Base-by-base conservation (phyloP, 345 rosid genomes). In the Euclidium syriacum region DNA sequence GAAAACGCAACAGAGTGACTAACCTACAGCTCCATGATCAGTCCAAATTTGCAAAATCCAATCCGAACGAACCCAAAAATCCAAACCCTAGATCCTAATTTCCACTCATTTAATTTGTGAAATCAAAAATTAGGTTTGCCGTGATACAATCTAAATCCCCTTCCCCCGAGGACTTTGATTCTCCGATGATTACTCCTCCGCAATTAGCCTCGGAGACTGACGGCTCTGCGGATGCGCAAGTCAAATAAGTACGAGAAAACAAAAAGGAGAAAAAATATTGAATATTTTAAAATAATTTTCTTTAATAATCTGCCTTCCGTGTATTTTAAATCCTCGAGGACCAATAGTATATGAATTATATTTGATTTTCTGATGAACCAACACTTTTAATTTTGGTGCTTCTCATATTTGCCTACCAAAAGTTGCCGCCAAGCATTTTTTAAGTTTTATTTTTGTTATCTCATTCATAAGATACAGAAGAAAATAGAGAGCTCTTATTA, bases 151-250 rank as follows among this genome's bases (percentile, higher is more conserved):
- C 47, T 55, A 26, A 19, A 34, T 10, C 17, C 42, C 23, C 25
- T 34, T 51, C 24, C 38, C 11, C 33, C 26, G 26, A 23, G 6
- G 19, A 27, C 38, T 39, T 49, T 27, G 39, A 48, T 29, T 22
- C 53, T 51, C 67, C 73, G 73, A 32, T 40, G 53, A 58, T 25
- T 11, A 39, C 48, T 51, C 66, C 59, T 58, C 67, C 59, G 61
- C 65, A 29, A 27, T 38, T 19, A 36, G 23, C 18, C 36, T 19
- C 51, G 51, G 59, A 14, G 36, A 11, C 27, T 58, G 29, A 47
- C 58, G 72, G 35, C 27, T 38, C 24, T 16, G 29, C 15, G 40
- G 57, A 1, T 26, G 30, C 27, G 32, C 40, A 6, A 27, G 59
- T 38, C 40, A 49, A 17, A 40, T 18, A 51, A 51, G 40, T 27